Conservation (phyloP, 2,329 filamentous ascomycete genomes). For the Fusarium piperis region DNA sequence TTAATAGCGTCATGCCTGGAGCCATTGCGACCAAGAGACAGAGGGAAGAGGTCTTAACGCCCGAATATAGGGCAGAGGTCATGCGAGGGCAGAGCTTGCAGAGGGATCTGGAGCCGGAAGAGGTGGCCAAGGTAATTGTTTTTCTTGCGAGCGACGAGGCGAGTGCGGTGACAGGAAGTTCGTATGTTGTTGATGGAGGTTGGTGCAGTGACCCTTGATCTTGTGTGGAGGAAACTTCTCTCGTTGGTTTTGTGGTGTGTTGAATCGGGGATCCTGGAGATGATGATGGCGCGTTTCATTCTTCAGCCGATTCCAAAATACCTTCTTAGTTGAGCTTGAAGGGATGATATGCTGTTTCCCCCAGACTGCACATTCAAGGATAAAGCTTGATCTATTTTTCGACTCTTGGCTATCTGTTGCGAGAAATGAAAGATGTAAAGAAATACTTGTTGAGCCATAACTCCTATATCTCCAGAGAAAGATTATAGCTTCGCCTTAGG, state of each 20-base stretch:
- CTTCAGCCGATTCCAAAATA: neutral
- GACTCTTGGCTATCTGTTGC: neutral
- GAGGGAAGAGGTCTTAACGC: constrained; percentile 54
- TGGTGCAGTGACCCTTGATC: constrained; percentile 40
- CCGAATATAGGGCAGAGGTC: constrained; percentile 51
- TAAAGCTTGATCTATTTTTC: neutral
- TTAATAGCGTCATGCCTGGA: constrained; percentile 62
- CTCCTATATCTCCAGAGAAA: neutral
- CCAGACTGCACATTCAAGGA: no score
- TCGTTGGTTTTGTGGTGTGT: neutral
- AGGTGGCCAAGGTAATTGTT: constrained; percentile 57
- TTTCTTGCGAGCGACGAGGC: constrained; percentile 59
- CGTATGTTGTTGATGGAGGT: constrained; percentile 48
- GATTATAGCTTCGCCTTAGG: neutral
- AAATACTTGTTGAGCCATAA: neutral
- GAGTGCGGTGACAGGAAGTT: constrained; percentile 56
- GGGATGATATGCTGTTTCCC: accelerated
- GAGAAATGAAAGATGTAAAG: neutral
- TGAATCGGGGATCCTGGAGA: neutral
- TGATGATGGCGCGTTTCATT: accelerated
- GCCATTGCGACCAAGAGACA: constrained; percentile 58
- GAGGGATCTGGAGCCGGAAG: constrained; percentile 51
- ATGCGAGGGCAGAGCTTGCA: constrained; percentile 54
- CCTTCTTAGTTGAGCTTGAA: neutral
- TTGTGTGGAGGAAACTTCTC: neutral